Percentiles rank a stretch among this genome's conserved stretches.
Conservation (phyloP, 257 asterid species). For the Scutellaria baicalensis region DNA sequence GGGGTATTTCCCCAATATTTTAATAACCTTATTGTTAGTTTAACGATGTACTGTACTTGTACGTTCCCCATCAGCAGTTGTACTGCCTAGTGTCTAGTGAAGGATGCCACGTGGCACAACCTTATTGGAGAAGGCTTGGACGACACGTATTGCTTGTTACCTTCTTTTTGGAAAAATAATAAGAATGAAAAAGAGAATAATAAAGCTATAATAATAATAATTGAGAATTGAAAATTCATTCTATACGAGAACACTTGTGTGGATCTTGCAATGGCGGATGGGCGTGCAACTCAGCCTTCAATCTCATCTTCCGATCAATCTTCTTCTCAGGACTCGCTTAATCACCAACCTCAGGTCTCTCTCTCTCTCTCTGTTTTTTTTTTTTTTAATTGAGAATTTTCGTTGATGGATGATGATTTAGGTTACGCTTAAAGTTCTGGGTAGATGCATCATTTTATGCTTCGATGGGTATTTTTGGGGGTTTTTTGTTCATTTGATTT, state of each 20-base stretch:
- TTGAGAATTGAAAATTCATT: not conserved
- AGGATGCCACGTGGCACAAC: constrained; percentile 10
- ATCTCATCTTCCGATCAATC: constrained; percentile 37
- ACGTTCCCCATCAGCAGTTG: not conserved
- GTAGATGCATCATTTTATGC: constrained; percentile 1
- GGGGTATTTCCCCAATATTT: too few relatives aligned
- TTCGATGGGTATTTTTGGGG: not conserved
- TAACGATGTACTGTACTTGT: not conserved
- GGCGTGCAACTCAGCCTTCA: constrained; percentile 19
- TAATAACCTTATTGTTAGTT: not conserved
- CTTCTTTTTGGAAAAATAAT: not conserved
- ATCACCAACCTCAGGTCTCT: constrained; percentile 22
- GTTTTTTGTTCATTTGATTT: not conserved
- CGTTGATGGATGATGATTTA: not conserved
- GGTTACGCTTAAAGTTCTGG: not conserved
- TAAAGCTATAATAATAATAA: not conserved
- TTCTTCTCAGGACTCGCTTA: constrained; percentile 18
- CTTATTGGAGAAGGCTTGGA: constrained; percentile 7
- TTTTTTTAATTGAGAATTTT: not conserved
- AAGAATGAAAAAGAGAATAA: not conserved
- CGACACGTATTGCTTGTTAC: not conserved
- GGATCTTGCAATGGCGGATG: constrained; percentile 39
- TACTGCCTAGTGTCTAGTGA: not conserved
- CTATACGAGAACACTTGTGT: constrained; percentile 1
- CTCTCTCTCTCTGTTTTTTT: not conserved